These are phyloP conservation scores for Metschnikowia anglica DNA, from an alignment of 805 yeast species.

Conservation along the genomic window DNA sequence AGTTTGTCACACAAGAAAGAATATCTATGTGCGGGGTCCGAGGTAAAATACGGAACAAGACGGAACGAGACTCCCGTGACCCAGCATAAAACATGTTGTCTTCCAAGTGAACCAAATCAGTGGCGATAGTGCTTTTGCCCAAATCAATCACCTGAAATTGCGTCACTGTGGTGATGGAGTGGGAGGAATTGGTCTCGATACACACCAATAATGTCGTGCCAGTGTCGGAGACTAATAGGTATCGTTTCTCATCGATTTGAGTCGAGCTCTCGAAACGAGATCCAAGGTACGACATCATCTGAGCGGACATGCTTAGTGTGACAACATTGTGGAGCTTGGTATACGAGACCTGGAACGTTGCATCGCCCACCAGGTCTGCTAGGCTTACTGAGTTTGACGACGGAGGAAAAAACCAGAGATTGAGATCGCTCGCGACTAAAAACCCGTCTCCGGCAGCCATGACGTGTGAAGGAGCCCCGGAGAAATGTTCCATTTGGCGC, in stretches of 20 bases:
- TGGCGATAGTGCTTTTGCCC: conserved; percentile 34
- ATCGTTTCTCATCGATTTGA: conserved; percentile 30
- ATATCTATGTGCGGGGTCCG: conserved; percentile 29
- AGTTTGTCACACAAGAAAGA: conserved; percentile 20
- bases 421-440: conserved; percentile 27
- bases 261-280: conserved; percentile 13
- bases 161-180: conserved; percentile 8
- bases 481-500: conserved; percentile 29
- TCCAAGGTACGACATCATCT: conserved; percentile 5
- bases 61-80: conserved; percentile 32
- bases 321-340: conserved; percentile 8
- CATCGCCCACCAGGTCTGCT: conserved; percentile 13
- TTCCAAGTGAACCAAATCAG: conserved; percentile 26
- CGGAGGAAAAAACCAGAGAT: conserved; percentile 31
- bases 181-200: conserved; percentile 10
- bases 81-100: conserved; percentile 30
- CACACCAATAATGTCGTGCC: conserved; percentile 32
- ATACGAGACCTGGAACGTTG: conserved; percentile 11
- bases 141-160: conserved; percentile 25
- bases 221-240: conserved; percentile 27
- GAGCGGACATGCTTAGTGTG: conserved; percentile 8
- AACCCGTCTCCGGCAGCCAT: conserved; percentile 30
- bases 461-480: conserved; percentile 30
- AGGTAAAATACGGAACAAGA: conserved; percentile 28
- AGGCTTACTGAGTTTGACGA: background rate